phyloP scores from a whole-genome alignment of 768 basidiomycete genomes.

The Mrakia blollopis region DNA sequence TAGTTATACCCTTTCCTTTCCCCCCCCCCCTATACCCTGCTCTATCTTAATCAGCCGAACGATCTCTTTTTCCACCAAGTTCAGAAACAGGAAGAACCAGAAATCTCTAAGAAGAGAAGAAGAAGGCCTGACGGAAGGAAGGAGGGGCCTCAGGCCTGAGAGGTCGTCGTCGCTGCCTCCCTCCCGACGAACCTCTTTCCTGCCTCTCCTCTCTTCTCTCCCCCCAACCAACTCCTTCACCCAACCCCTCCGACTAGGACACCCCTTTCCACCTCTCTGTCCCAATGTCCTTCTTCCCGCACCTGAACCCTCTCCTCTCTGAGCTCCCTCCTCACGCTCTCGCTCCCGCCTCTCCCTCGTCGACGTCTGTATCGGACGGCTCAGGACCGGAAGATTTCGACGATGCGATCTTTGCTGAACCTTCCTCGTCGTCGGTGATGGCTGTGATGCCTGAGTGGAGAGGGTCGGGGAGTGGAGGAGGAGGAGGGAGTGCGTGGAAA shows the following conservation, averaged over 20 bases:
- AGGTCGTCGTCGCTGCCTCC: too few relatives aligned
- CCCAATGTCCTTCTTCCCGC: not conserved
- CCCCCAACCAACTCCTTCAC: not conserved
- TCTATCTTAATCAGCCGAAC: too few relatives aligned
- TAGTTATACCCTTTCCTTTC: too few relatives aligned
- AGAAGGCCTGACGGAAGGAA: too few relatives aligned
- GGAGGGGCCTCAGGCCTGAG: too few relatives aligned
- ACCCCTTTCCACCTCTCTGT: not conserved
- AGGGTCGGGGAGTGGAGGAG: not conserved
- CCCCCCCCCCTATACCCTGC: too few relatives aligned
- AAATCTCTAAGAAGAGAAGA: too few relatives aligned
- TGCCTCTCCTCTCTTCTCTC: not conserved
- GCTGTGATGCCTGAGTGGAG: not conserved
- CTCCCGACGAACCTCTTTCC: too few relatives aligned
- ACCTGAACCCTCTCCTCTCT: slow-evolving; percentile 15
- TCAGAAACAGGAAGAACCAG: too few relatives aligned
- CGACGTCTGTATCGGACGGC: slow-evolving; percentile 18
- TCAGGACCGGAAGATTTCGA: slow-evolving; percentile 17
- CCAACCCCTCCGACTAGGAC: not conserved
- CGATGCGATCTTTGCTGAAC: not conserved
- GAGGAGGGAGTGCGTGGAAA: slow-evolving; percentile 1
- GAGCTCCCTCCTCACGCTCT: not conserved
- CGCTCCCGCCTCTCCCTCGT: slow-evolving; percentile 25
- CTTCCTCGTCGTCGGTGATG: not conserved
- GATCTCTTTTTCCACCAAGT: too few relatives aligned